Base-by-base conservation (phyloP, 2,329 filamentous ascomycete genomes). In the Alternaria sp. region DNA sequence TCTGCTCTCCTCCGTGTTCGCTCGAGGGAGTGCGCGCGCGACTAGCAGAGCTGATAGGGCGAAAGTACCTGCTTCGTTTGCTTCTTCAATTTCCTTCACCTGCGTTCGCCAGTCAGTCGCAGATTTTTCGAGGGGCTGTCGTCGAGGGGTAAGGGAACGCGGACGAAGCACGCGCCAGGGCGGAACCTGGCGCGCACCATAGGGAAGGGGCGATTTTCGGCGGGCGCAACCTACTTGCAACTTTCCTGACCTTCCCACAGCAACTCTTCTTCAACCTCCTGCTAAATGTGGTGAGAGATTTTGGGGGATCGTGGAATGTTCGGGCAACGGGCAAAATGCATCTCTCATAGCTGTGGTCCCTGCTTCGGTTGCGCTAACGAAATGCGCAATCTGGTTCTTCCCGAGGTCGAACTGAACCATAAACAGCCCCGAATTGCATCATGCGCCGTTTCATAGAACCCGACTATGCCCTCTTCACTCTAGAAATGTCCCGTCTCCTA, bases 201-300 rank as follows among this genome's bases (percentile, higher is more conserved):
- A 38, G 45, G 52, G 18, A 49, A 58, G 40, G 45, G n/a, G 22
- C 9, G 20, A 8, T 34, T 16, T 45, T 28, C 46, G 34, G 20
- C 9, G 44, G 60, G 45, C 44, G 69, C 64, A 45, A 75, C 74
- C 36, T 74, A 77, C 75, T 64, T 67, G 68, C 71, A 63, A 68
- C 57, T 72, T 76, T 75, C 74, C 77, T 74, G 62, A 68, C 75
- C 76, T 76, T 78, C 78, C 78, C 77, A 78, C 78, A 74, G 75
- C 78, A 61, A 75, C 76, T 69, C 76, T 72, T 71, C 76, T 76
- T 69, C 77, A 68, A 72, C 77, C 76, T 67, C 78, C 77, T 75
- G 77, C 74, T 75, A 64, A 65, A 46, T 57, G 65, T 64, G 67
- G 59, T 60, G 64, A 68, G 65, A 65, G 63, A 67, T 66, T 66